These are phyloP conservation scores for Lichtheimia ornata DNA, from an alignment of 371 early-diverging fungal species.

Conservation along the genomic window DNA sequence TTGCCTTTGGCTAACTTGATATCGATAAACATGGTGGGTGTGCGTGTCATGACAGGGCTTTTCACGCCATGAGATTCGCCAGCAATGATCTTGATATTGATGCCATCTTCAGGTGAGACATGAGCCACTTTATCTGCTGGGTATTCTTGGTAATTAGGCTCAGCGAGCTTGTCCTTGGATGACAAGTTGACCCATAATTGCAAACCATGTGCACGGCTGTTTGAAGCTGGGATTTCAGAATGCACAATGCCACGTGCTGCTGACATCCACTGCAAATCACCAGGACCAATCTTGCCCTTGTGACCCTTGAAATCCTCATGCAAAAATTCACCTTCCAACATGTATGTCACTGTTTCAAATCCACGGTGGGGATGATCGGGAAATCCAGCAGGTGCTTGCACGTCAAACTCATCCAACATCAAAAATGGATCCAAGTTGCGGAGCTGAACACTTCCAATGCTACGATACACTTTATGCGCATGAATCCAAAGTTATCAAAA, in stretches of 20 bases:
- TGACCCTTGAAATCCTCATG: slow-evolving; percentile 87
- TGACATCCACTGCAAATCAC: slow-evolving; percentile 61
- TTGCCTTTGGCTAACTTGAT: slow-evolving; percentile 58
- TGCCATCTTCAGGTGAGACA: slow-evolving; percentile 54
- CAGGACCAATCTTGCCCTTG: slow-evolving; percentile 69
- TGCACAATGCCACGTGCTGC: slow-evolving; percentile 82
- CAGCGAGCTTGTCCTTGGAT: slow-evolving; percentile 76
- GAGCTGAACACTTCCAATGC: slow-evolving; percentile 66
- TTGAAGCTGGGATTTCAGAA: slow-evolving; percentile 71
- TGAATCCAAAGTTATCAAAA: too few species aligned
- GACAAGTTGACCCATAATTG: slow-evolving; percentile 90
- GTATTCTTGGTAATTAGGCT: slow-evolving; percentile 80
- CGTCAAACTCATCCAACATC: slow-evolving; percentile 80
- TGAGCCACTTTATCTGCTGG: slow-evolving; percentile 58
- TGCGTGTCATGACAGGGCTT: slow-evolving; percentile 62
- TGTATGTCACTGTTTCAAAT: slow-evolving; percentile 82
- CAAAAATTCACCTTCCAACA: slow-evolving; percentile 72
- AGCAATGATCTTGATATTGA: slow-evolving; percentile 77
- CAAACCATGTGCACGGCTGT: slow-evolving; percentile 59
- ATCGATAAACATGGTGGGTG: slow-evolving; percentile 77
- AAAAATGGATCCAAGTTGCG: slow-evolving; percentile 83
- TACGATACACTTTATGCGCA: slow-evolving; percentile 61
- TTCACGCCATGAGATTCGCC: slow-evolving; percentile 67
- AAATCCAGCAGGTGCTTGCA: slow-evolving; percentile 56
- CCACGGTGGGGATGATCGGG: slow-evolving; percentile 77